Base-by-base conservation (phyloP, 2,329 filamentous ascomycete species). In the Gaeumannomyces tritici region DNA sequence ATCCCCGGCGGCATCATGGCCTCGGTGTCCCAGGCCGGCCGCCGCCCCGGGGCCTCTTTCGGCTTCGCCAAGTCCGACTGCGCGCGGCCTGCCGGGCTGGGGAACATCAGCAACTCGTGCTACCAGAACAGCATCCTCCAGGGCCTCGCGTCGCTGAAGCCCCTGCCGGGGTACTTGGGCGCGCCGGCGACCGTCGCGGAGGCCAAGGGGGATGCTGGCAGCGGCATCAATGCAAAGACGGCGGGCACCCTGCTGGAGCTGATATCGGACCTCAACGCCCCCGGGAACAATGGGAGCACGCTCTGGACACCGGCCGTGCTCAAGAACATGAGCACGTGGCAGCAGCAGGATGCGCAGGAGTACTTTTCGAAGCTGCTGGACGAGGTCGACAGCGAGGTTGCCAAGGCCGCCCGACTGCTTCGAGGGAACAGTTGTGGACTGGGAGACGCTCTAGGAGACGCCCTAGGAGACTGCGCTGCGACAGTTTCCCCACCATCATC, bases 51-150 rank as follows among this genome's bases (percentile, higher is more conserved):
- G 21, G 9, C 42, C n/a, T 65, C 64, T 47, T 55, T 54, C 24
- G 60, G 54, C 29, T 61, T 61, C 21, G 60, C 54, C 8, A 80
- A 77, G 66, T 67, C 69, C 28, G 73, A 73, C 28, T 69, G 74
- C 28, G 76, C 80, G 57, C 74, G 75, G 35, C 89, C 80, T 60
- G 81, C 79, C 1, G 95, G 95, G 0, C 77, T 98, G 61, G 91
- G 91, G 12, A 99, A 99, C 73, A 88, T 87, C 77, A 91, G 96
- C 77, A 96, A 97, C 72, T 96, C 92, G 1, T 98, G 95, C 78
- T 99, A 96, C 73, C 95, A 98, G 74, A 99, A 99, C 74, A 97
- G 93, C 71, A 88, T 97, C 26, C 85, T 99, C 13, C 92, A 96
- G 73, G 87, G 88, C 8, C 78, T 98, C 55, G 87, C 93, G 1